Evolutionary conservation across 805 yeast genomes (phyloP), one percentile per base, ranked within the genome.

Genomic region (Candida verbasci): DNA sequence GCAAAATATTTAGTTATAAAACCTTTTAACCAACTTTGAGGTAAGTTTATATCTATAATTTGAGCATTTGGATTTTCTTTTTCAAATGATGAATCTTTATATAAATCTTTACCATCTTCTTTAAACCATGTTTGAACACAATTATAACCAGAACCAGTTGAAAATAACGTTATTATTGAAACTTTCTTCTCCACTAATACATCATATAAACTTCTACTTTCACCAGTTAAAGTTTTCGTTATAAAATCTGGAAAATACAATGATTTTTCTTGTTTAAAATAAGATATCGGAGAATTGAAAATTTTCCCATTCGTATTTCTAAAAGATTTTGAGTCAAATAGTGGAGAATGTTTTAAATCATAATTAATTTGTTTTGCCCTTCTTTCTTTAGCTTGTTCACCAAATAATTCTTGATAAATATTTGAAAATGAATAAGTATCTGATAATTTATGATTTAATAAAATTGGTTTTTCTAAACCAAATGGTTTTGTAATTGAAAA

Each of bases 261-360:
- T 0, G 97, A 70, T 50, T 74, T 82, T 6, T 84, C 89, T 9
- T 68, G 61, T 41, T 74, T 76, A 74, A 91, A 89, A 48, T 75
- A 82, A 1, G 88, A 76, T n/a, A 74, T 68, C 1, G 97, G 97
- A 0, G 96, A 76, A 12, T 72, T 65, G 64, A 88, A 93, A 44
- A 89, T 69, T 60, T 88, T 87, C 17, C 97, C 98, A 25, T 79
- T 74, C 2, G 91, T 85, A 47, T 81, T 82, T 33, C 81, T 67
- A 52, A 77, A 67, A 2, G 71, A 65, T 41, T 65, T 65, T 24
- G 67, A 54, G 38, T 67, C 73, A 40, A 62, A 66, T 45, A 66
- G 60, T 5, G 70, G 69, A 10, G 72, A 66, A 44, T 67, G 73
- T 23, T 53, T 55, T 27, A 67, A 54, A 32, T 67, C 73, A 40